Conservation (phyloP, 2,329 filamentous ascomycete species). For the Xylariaceae sp. region DNA sequence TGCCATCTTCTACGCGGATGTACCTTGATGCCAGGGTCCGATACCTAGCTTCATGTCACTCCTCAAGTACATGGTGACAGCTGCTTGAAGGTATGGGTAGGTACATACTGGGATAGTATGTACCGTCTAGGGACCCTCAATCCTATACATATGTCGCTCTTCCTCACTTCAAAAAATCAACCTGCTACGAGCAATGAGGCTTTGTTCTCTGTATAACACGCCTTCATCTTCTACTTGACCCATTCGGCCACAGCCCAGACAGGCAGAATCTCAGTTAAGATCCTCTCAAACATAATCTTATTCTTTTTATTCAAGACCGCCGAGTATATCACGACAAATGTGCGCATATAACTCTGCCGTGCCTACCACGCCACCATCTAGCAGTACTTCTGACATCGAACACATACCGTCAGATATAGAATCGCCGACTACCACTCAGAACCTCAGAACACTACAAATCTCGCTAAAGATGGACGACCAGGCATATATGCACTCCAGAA, state of each 20-base stretch:
- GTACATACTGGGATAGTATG: background rate
- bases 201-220: constrained; percentile 20
- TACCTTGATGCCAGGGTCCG: too few species aligned
- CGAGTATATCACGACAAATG: constrained; percentile 9
- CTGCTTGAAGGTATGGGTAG: background rate
- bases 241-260: constrained; percentile 10
- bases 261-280: constrained; percentile 13
- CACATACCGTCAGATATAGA: constrained; percentile 6
- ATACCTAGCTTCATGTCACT: background rate
- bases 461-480: constrained; percentile 21
- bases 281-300: background rate
- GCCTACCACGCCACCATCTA: constrained; percentile 12
- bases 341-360: constrained; percentile 20
- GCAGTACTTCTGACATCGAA: constrained; percentile 12
- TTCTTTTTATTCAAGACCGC: too few species aligned
- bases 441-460: too few species aligned
- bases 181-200: constrained; percentile 13
- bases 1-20: too few species aligned
- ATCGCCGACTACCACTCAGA: constrained; percentile 7
- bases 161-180: constrained; percentile 14
- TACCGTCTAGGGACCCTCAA: constrained; percentile 10
- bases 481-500: constrained; percentile 15
- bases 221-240: constrained; percentile 16
- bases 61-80: background rate
- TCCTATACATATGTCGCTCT: constrained; percentile 11